Percentiles rank a stretch among this genome's conserved stretches.
Evolutionary conservation across 371 early-diverging fungal genomes (phyloP).

Genomic region (Lichtheimia ornata): DNA sequence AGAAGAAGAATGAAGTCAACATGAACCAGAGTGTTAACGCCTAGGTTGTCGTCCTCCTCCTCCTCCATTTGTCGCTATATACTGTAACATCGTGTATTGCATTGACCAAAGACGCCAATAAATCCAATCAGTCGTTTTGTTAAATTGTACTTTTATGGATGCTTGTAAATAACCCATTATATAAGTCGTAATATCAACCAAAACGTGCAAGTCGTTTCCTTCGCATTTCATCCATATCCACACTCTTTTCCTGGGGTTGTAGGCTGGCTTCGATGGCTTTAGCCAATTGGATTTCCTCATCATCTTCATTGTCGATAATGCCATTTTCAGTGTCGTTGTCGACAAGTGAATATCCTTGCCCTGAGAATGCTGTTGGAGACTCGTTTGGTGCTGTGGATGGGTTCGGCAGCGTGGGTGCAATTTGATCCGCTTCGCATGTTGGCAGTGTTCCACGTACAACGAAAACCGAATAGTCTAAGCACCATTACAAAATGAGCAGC

Average conservation of each 20-base stretch:
- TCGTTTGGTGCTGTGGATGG: conserved; percentile 10
- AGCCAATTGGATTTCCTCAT: conserved; percentile 30
- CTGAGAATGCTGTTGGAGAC: conserved; percentile 24
- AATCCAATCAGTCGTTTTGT: background rate
- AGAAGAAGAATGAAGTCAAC: background rate
- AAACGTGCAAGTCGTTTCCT: conserved; percentile 36
- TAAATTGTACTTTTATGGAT: background rate
- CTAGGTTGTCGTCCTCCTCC: background rate
- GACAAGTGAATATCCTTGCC: conserved; percentile 29
- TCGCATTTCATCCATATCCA: conserved; percentile 36
- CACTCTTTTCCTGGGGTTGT: conserved; percentile 12
- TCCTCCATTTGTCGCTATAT: background rate
- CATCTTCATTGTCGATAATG: conserved; percentile 14
- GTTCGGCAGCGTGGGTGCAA: conserved; percentile 19
- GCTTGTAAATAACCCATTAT: background rate
- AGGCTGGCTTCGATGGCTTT: conserved; percentile 41
- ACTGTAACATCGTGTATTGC: background rate
- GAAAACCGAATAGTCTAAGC: conserved; percentile 38
- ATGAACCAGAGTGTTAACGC: background rate
- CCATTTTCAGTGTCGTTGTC: background rate
- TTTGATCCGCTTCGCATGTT: conserved; percentile 26
- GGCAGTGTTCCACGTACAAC: conserved; percentile 30
- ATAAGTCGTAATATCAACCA: conserved; percentile 17
- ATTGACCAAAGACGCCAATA: background rate
- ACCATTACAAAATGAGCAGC: background rate